phyloP scores from a whole-genome alignment of 352 stramenopile genomes.

The Aphanomyces cochlioides region DNA sequence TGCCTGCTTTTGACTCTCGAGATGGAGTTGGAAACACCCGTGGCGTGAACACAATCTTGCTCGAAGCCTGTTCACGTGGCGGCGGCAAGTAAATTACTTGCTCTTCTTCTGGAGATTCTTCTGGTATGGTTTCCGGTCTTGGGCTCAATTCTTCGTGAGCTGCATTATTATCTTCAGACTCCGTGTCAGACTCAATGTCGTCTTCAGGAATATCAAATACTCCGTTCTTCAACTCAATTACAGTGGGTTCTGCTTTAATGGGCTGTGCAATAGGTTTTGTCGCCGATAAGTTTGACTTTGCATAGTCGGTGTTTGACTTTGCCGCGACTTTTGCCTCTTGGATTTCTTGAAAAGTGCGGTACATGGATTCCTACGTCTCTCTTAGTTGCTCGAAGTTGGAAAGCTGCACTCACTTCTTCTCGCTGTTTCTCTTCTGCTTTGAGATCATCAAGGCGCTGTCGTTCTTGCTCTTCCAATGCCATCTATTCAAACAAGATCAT shows the following conservation, averaged over 20 bases:
- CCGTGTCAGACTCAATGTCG: constrained; percentile 35
- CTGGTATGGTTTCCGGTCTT: constrained; percentile 24
- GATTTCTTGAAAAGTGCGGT: constrained; percentile 54
- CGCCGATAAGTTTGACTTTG: constrained; percentile 19
- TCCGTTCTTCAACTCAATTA: constrained; percentile 7
- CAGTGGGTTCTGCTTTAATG: not conserved
- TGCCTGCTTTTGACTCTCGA: constrained; percentile 68
- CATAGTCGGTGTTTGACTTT: constrained; percentile 31
- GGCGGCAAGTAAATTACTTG: constrained; percentile 38
- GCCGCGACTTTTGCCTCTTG: constrained; percentile 35
- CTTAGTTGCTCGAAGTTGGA: not conserved
- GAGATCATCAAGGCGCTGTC: constrained; percentile 63
- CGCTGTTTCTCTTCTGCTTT: constrained; percentile 73
- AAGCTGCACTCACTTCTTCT: constrained; percentile 48
- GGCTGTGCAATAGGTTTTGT: not conserved
- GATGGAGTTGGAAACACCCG: constrained; percentile 72
- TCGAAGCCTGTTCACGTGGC: constrained; percentile 42
- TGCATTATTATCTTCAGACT: constrained; percentile 23
- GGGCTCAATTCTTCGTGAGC: constrained; percentile 33
- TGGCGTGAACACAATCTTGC: constrained; percentile 70
- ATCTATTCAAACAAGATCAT: constrained; percentile 36
- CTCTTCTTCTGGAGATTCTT: constrained; percentile 18
- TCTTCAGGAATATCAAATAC: constrained; percentile 12
- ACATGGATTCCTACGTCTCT: constrained; percentile 50
- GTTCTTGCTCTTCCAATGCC: constrained; percentile 70